These are phyloP conservation scores for Silene latifolia DNA, from an alignment of 148 eudicot genomes.

Conservation along the genomic window DNA sequence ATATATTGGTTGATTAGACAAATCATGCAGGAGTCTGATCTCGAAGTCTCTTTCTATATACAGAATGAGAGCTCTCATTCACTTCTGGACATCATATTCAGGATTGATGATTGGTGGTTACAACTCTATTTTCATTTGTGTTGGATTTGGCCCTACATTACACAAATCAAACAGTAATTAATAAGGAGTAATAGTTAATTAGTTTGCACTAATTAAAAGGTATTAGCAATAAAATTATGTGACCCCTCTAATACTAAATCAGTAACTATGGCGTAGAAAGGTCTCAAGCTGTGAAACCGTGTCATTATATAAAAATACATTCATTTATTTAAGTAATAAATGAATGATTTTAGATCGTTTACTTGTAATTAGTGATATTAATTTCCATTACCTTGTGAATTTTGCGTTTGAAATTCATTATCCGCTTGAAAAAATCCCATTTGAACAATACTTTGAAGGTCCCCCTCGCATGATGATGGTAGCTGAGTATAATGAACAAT, in stretches of 20 bases:
- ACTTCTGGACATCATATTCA: conserved; percentile 33
- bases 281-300: no score
- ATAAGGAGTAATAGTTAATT: background rate
- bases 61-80: conserved; percentile 35
- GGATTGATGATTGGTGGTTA: conserved; percentile 39
- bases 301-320: no score
- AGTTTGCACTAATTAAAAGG: background rate
- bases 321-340: no score
- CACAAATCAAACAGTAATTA: conserved; percentile 11
- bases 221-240: background rate
- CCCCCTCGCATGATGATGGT: conserved; percentile 58
- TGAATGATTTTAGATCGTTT: background rate
- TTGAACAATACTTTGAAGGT: conserved; percentile 73
- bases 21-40: conserved; percentile 21
- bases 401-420: conserved; percentile 32
- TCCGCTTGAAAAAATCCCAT: conserved; percentile 57
- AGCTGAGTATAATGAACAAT: conserved; percentile 34
- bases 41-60: conserved; percentile 41
- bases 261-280: no score
- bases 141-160: conserved; percentile 43
- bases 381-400: conserved; percentile 35
- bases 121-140: conserved; percentile 63
- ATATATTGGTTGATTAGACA: conserved; percentile 20
- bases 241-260: no score
- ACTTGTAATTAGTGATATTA: background rate